phyloP scores from a whole-genome alignment of 306 rosid species.

The Dalbergia oliveri region DNA sequence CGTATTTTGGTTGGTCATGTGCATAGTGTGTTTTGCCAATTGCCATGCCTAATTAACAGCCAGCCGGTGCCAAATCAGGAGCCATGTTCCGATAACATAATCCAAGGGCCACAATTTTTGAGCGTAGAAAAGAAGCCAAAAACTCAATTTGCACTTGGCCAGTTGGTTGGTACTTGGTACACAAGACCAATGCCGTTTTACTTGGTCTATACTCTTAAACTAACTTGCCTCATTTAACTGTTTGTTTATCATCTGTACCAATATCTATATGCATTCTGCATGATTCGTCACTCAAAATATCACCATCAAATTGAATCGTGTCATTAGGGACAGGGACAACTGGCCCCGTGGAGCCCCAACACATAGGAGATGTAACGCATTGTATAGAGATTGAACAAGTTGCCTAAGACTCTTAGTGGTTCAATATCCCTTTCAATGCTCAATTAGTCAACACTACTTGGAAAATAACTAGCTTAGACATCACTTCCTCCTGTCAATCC shows the following conservation, averaged over 20 bases:
- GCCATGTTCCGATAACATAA: background rate
- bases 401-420: constrained; percentile 4
- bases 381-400: background rate
- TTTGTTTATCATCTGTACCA: background rate
- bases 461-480: constrained; percentile 34
- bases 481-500: constrained; percentile 55
- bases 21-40: constrained; percentile 28
- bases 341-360: constrained; percentile 30
- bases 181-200: background rate
- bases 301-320: constrained; percentile 8
- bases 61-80: constrained; percentile 6
- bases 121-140: constrained; percentile 41
- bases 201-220: constrained; percentile 17
- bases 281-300: constrained; percentile 2
- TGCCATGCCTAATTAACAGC: constrained; percentile 7
- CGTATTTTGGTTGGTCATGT: constrained; percentile 16
- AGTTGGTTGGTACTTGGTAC: constrained; percentile 31
- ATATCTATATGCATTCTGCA: background rate
- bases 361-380: constrained; percentile 1
- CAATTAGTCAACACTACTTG: constrained; percentile 42
- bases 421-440: constrained; percentile 46
- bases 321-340: constrained; percentile 3
- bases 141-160: background rate
- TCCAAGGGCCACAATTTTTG: constrained; percentile 16
- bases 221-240: background rate